Evolutionary conservation across 148 eudicot genomes (phyloP), one percentile per base, ranked within the genome.

Genomic region (Fagopyrum homotropicum): DNA sequence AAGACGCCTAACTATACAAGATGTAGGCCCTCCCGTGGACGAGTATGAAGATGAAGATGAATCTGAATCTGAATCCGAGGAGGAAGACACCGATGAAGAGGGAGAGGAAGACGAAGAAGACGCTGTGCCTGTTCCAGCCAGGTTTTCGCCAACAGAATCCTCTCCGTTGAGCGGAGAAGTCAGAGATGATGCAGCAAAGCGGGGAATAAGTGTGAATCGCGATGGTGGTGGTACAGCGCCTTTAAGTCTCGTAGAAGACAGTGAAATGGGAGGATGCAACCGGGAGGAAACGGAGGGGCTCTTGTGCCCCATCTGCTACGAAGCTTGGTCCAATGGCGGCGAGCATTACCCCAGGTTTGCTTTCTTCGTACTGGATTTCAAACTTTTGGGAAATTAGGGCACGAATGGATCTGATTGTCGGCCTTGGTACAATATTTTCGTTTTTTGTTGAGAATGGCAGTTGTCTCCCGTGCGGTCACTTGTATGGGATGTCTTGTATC

Each of bases 401-500:
- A 66, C 71, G n/a, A 15, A 66, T 40, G 46, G 15, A 35, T 30
- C 16, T 30, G 8, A 29, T 51, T 74, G 48, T 48, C 6, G 54
- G 9, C 15, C 35, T 49, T 73, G 59, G 6, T 50, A 19, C 43
- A 4, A 48, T 10, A 40, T 60, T 35, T 19, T 7, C 22, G n/a
- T 66, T 75, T 56, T 3, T 35, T 22, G 73, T 60, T 76, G 55
- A 9, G 73, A 50, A 82, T 44, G 80, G 79, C 89, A 91, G 97
- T 73, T 91, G 97, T 82, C 89, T 94, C 83, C 85, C 96, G 45
- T 94, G 98, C 79, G 98, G 97, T 22, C 97, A 94, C 75, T 83
- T 94, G 83, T 94, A 84, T 80, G 98, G 97, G 6, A 75, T 82
- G 75, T 83, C 93, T 26, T 94, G 98, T 75, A 89, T 94, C 77